Evolutionary conservation across 805 yeast species (phyloP), one percentile per base, ranked within the genome.

Genomic region (Starmerella floricola): DNA sequence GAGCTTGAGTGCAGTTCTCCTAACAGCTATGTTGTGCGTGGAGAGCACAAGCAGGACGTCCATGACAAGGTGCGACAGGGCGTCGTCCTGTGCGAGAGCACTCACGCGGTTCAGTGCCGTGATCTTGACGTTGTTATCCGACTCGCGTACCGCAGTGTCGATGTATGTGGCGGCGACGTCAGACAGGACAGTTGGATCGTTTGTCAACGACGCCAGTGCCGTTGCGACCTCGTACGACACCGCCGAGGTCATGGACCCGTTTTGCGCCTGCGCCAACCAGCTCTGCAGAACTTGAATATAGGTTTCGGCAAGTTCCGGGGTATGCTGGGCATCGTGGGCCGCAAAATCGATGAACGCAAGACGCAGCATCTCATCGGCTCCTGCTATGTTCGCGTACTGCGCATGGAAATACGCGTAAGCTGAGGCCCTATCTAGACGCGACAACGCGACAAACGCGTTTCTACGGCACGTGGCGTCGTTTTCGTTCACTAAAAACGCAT

Each of bases 51-150:
- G 75, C 59, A 91, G 69, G 40, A 93, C 76, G 54, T 91, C 97
- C 63, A 91, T 69, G 21, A 84, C 76, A 48, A 82, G 70, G 44
- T 82, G 93, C 57, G 83, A 87, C 51, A 88, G 70, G 36, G 82
- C 69, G 40, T 95, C 95, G 18, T 91, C 88, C 58, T 78, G 74
- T 48, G 71, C 72, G 40, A 91, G 73, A 41, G 79, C 85, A 53
- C 73, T 74, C 46, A 91, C 78, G 61, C 93, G 76, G 58, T 85
- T 91, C 57, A 91, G 70, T 17, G 94, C 91, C 56, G 88, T 87
- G 51, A 91, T 72, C 63, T 93, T 93, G 54, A 88, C 87, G 57
- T 87, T 91, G 65, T 83, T 87, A 62, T 91, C 97, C n/a, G 94
- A 72, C 59, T 86, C 97, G 58, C 80, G 83, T 53, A 79, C 78